Evolutionary conservation across 441 rosid species (phyloP), one percentile per base, ranked within the genome.

Genomic region (Viola pubescens): DNA sequence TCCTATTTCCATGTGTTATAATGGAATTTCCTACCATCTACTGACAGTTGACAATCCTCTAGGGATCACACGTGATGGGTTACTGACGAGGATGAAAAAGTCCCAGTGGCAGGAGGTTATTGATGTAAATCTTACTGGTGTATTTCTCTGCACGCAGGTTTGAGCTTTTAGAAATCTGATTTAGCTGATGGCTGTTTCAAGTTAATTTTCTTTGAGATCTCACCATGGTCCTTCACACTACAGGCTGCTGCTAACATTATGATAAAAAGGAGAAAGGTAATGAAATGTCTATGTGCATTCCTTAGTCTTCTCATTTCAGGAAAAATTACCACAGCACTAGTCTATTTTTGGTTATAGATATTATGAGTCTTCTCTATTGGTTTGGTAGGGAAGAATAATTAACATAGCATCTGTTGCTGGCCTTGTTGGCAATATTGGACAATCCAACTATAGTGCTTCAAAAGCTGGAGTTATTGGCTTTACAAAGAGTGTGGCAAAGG

Each of bases 21-120:
- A 47, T 41, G 34, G 47, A 48, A 38, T 12, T 56, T 52, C 59
- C 62, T 70, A 47, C 59, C 55, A 68, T 50, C 60, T 46, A 16
- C 44, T 62, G 50, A 52, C 59, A 46, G 71, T 68, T 14, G 62
- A 65, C 50, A 48, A 60, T 39, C 16, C 60, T 37, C 73, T 69
- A 88, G 96, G 96, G 71, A 85, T 88, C 50, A 85, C 92, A 44
- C 71, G 85, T 65, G 95, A 88, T 66, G 74, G 83, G 52, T 72
- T 86, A 76, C 71, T 88, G 70, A 77, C 82, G 77, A 83, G 88
- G 67, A 88, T 88, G 96, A 83, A 84, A 76, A 77, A 68, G 63
- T 68, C 82, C 13, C 96, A 88, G 26, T 85, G 92, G 92, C 86
- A 88, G 73, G 96, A 86, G 56, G 96, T 88, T 64, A 78, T 88